phyloP scores from a whole-genome alignment of 345 rosid genomes.

The Gynandropsis gynandra region DNA sequence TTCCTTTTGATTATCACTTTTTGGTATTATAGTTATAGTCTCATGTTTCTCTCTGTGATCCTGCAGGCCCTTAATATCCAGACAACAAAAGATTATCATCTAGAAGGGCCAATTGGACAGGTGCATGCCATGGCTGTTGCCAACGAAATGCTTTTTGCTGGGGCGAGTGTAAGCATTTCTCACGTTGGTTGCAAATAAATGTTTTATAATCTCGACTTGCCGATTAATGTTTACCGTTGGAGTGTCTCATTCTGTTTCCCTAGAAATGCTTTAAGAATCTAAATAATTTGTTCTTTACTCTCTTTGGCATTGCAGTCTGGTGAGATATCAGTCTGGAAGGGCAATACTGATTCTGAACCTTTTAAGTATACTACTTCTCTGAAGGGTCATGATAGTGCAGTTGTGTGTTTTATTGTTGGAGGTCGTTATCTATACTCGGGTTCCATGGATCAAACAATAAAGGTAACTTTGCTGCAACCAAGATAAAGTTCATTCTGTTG shows the following conservation, averaged over 20 bases:
- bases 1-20: neutral
- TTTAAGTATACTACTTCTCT: constrained; percentile 29
- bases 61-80: constrained; percentile 47
- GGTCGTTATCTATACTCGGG: constrained; percentile 35
- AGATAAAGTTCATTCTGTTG: too few relatives aligned
- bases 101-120: constrained; percentile 41
- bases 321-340: constrained; percentile 42
- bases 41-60: constrained; percentile 8
- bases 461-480: constrained; percentile 29
- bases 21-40: neutral
- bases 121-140: constrained; percentile 37
- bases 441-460: constrained; percentile 40
- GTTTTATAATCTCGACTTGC: too few relatives aligned
- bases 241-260: too few relatives aligned
- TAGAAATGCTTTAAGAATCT: too few relatives aligned
- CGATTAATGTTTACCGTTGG: too few relatives aligned
- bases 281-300: neutral
- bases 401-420: constrained; percentile 34
- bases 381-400: constrained; percentile 32
- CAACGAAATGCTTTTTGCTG: constrained; percentile 47
- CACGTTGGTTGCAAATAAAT: neutral
- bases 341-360: constrained; percentile 29
- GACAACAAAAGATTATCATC: constrained; percentile 27
- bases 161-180: constrained; percentile 38
- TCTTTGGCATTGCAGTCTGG: constrained; percentile 35